Base-by-base conservation (phyloP, 2,329 filamentous ascomycete species). In the Aureobasidium sp. region DNA sequence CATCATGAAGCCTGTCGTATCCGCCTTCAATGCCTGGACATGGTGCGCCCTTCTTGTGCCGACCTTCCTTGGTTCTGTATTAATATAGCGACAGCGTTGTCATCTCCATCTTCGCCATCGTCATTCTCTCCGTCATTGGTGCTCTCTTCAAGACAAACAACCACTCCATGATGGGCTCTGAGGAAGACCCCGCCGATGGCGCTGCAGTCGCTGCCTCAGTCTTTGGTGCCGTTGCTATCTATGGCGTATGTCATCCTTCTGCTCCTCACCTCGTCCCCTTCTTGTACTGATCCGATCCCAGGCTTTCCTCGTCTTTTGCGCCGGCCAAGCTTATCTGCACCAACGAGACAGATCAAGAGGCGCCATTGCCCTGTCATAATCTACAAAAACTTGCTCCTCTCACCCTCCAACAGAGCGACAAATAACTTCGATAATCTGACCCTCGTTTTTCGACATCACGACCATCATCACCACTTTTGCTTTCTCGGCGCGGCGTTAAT, bases 1-100 rank as follows among this genome's bases (percentile, higher is more conserved):
- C 79, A 84, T 71, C 72, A 97, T 97, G 92, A 97, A 97, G 87
- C 92, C 93, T 68, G 81, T 97, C 73, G 90, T 97, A 69, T 89
- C 90, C 73, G 87, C 91, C 67, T 84, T 92, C 79, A 92, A 96
- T 79, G 93, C 92, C 72, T 97, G 92, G 91, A 90, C 87, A 80
- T 96, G 92, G 92, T 97, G 81, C 72, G 85, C 75, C 69, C 39
- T 13, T 13, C 32, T 7, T 30, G 3, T 8, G 2, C 27, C 21
- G 15, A 1, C 32, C 13, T 15, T 37, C 8, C 21, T 5, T 21
- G 30, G n/a, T 21, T 11, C 13, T 59, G 25, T 37, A 64, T 67
- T 72, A 65, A 70, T 62, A 64, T 53, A 59, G 16, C 29, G 30
- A 41, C 67, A 97, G 93, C 82, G 88, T 86, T 65, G 79, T 87